Evolutionary conservation across 768 basidiomycete genomes (phyloP).

Genomic region (Rhizopogon vinicolor): DNA sequence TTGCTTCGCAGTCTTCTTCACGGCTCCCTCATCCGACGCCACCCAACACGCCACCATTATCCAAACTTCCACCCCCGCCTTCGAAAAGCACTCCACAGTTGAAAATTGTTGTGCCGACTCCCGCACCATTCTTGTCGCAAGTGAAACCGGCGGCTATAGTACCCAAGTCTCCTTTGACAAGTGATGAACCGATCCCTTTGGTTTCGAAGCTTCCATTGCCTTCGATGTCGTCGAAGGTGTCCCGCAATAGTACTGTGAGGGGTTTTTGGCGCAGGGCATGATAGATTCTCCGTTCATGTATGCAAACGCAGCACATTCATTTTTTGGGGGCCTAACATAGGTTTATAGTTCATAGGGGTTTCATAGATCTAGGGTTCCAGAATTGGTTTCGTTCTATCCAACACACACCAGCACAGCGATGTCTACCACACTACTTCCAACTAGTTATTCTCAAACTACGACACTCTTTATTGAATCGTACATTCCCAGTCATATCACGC

Average conservation of each 20-base stretch:
- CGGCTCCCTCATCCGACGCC: conserved; percentile 1
- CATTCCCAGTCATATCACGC: conserved; percentile 2
- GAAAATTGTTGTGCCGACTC: conserved; percentile 6
- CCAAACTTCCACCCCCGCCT: conserved; percentile 18
- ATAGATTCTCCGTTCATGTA: conserved; percentile 8
- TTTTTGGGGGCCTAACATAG: background rate
- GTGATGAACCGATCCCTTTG: background rate
- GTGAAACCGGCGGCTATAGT: conserved; percentile 2
- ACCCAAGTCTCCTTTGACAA: background rate
- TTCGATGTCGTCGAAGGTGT: conserved; percentile 15
- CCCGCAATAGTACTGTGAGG: conserved; percentile 22
- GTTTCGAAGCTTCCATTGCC: conserved; percentile 20
- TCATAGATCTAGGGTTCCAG: background rate
- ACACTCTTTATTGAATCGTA: background rate
- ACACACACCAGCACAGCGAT: background rate
- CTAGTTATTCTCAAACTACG: conserved; percentile 5
- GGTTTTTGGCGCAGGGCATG: conserved; percentile 27
- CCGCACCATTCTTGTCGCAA: background rate
- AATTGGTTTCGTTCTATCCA: background rate
- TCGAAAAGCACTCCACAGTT: conserved; percentile 6
- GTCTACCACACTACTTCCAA: background rate
- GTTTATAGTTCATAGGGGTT: background rate
- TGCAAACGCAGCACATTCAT: background rate
- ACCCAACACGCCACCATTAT: conserved; percentile 4
- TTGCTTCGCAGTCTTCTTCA: conserved; percentile 19